phyloP scores from a whole-genome alignment of 2,329 filamentous ascomycete genomes.

The Penicillium polonicum region DNA sequence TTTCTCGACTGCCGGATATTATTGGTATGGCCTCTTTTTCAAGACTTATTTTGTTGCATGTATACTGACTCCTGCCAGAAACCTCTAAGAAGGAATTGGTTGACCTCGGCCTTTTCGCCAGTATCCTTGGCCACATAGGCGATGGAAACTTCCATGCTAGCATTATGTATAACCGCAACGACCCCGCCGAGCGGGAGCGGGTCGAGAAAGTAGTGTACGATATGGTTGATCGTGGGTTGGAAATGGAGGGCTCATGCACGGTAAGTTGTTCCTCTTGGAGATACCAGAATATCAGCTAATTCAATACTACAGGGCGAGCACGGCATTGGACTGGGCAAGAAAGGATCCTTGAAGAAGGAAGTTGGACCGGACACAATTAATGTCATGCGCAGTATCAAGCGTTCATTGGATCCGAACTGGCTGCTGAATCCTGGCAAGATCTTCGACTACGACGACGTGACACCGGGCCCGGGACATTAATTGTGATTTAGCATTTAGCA shows the following conservation, averaged over 20 bases:
- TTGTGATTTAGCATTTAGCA: neutral
- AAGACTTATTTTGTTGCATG: neutral
- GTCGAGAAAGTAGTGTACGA: constrained; percentile 81
- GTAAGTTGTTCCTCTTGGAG: constrained; percentile 29
- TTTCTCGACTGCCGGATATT: constrained; percentile 62
- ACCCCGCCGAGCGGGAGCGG: constrained; percentile 68
- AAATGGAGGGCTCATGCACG: constrained; percentile 92
- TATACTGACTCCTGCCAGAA: constrained; percentile 51
- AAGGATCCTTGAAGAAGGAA: constrained; percentile 73
- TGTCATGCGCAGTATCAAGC: constrained; percentile 82
- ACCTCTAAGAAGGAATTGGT: constrained; percentile 87
- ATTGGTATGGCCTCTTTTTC: constrained; percentile 46
- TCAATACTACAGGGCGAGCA: constrained; percentile 64
- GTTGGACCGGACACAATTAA: constrained; percentile 76
- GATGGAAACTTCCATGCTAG: constrained; percentile 94
- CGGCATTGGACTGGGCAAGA: constrained; percentile 82
- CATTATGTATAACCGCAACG: constrained; percentile 77
- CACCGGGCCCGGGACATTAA: constrained; percentile 8
- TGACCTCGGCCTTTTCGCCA: constrained; percentile 79
- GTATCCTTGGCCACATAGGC: constrained; percentile 84
- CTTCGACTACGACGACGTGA: constrained; percentile 56
- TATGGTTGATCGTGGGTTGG: constrained; percentile 85
- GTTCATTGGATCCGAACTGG: constrained; percentile 80
- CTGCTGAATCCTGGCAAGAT: constrained; percentile 93
- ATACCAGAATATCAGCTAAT: constrained; percentile 6